A percentile compares a stretch with the other conserved stretches of the same genome.
phyloP scores from a whole-genome alignment of 768 basidiomycete species.

The Tulasnella sp. region DNA sequence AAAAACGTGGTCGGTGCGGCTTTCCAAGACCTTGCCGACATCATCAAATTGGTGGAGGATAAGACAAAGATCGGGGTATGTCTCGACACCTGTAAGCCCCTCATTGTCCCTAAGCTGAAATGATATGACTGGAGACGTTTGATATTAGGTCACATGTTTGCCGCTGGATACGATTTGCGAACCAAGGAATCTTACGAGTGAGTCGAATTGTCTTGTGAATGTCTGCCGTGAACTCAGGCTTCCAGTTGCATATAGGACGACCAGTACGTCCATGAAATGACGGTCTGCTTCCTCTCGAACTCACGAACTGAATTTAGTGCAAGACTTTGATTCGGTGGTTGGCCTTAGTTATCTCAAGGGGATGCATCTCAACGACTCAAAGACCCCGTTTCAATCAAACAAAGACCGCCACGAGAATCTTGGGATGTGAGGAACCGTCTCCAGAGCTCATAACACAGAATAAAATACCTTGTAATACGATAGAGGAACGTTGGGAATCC shows the following conservation, averaged over 20 bases:
- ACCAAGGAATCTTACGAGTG: conserved; percentile 73
- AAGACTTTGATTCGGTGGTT: conserved; percentile 66
- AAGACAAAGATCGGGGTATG: conserved; percentile 80
- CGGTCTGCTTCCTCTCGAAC: background rate
- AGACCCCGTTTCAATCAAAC: conserved; percentile 62
- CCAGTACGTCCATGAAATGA: background rate
- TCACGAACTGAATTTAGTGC: conserved; percentile 49
- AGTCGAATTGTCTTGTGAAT: conserved; percentile 46
- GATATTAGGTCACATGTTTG: conserved; percentile 69
- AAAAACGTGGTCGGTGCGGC: conserved; percentile 76
- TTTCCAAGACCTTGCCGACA: conserved; percentile 67
- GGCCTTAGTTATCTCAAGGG: conserved; percentile 75
- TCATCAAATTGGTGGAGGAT: conserved; percentile 71
- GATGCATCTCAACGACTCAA: conserved; percentile 87
- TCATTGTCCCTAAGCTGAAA: background rate
- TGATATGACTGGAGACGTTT: background rate
- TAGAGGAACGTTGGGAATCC: conserved; percentile 70
- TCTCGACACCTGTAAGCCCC: conserved; percentile 73
- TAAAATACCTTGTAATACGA: background rate
- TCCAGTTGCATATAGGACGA: background rate
- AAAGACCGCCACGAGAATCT: conserved; percentile 86
- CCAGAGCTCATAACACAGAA: background rate
- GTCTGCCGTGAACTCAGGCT: background rate
- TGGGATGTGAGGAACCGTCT: conserved; percentile 59
- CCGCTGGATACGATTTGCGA: conserved; percentile 82